phyloP scores from a whole-genome alignment of 345 rosid genomes.

The rapeseed (Brassica napus) region Da-Ae NC_063441.1:14125501-14126000 shows the following conservation, averaged over 20 bases:
- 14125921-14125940: constrained; percentile 8
- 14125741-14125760: background rate
- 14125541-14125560: background rate
- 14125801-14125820: constrained; percentile 26
- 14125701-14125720: background rate
- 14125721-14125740: background rate
- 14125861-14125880: constrained; percentile 36
- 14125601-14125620: constrained; percentile 62
- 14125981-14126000: constrained; percentile 28
- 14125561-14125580: constrained; percentile 70
- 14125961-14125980: background rate
- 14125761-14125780: background rate
- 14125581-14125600: constrained; percentile 54
- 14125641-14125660: constrained; percentile 54
- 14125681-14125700: background rate
- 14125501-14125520: background rate
- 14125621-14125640: constrained; percentile 57
- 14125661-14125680: constrained; percentile 44
- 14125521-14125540: background rate
- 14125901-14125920: constrained; percentile 29
- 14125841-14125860: constrained; percentile 15
- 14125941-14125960: background rate
- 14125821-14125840: constrained; percentile 14
- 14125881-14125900: constrained; percentile 26
- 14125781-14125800: background rate